phyloP scores from a whole-genome alignment of 2,329 filamentous ascomycete genomes.

The Colletotrichum cereale region DNA sequence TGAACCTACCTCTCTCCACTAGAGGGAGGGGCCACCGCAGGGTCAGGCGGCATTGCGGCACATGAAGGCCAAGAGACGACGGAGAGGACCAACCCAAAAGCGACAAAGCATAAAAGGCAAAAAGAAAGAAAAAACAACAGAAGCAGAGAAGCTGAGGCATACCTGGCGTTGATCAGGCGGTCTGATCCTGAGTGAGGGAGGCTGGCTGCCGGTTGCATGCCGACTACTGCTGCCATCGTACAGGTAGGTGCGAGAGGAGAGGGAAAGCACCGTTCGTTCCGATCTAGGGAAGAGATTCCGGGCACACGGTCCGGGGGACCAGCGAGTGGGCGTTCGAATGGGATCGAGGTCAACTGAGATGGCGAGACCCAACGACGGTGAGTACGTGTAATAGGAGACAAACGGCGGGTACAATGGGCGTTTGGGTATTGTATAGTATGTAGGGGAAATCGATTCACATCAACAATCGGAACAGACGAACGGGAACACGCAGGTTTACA shows the following conservation, averaged over 20 bases:
- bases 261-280: neutral
- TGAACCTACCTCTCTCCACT: neutral
- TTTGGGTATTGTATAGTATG: neutral
- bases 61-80: neutral
- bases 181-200: neutral
- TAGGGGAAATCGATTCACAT: neutral
- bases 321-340: no score
- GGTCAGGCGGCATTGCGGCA: neutral
- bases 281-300: neutral
- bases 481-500: conserved; percentile 16
- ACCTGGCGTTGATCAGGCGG: conserved; percentile 15
- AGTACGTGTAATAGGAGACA: neutral
- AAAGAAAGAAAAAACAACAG: neutral
- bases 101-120: neutral
- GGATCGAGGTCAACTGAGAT: neutral
- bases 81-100: neutral
- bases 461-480: neutral
- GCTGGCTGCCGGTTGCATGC: conserved; percentile 3
- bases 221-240: conserved; percentile 35
- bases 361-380: neutral
- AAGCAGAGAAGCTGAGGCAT: neutral
- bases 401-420: neutral
- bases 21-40: neutral
- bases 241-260: neutral
- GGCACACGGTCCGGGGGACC: neutral